Evolutionary conservation across 805 yeast species (phyloP), one percentile per base, ranked within the genome.

Genomic region (Pichia phayaonensis): DNA sequence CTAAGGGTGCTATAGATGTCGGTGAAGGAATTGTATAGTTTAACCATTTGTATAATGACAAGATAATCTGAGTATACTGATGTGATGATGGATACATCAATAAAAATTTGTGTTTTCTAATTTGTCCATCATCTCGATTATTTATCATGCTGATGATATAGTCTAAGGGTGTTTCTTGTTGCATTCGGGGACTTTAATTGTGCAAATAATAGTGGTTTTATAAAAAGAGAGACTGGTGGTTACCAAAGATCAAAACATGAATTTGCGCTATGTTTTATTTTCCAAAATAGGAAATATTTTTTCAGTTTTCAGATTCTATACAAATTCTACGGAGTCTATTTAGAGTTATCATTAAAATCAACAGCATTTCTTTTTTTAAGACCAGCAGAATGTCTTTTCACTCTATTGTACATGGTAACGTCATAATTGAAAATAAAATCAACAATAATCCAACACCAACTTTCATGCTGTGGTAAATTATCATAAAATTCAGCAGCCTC

Each of bases 401-500:
- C 96, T 57, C 97, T 76, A 66, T 84, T 83, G 81, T 85, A 90
- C 65, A 90, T 72, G 16, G 79, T 71, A 51, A 90, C 85, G 42
- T 82, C 74, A 45, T 81, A 81, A 59, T 80, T 80, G 58, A 81
- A 72, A 24, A 88, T 73, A 58, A 90, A 90, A 67, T 84, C 81
- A 63, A 77, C 77, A 42, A 89, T 72, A 2, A 86, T 90, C 64
- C 81, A 81, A 36, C 79, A 69, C 97, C 97, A 90, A 36, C 90
- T 81, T 40, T 76, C 72, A 54, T 87, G 90, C 53, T 67, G 71
- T 1, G 97, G 97, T 51, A 90, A 73, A 3, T 87, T 86, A 42
- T 78, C 84, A 64, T 90, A 90, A 62, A 86, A 90, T 60, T 90
- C 97, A 22, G 74, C 63, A 3, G 96, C 96, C 31, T 86, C 77